phyloP scores from a whole-genome alignment of 345 rosid species.

The Lepidium aucheri region DNA sequence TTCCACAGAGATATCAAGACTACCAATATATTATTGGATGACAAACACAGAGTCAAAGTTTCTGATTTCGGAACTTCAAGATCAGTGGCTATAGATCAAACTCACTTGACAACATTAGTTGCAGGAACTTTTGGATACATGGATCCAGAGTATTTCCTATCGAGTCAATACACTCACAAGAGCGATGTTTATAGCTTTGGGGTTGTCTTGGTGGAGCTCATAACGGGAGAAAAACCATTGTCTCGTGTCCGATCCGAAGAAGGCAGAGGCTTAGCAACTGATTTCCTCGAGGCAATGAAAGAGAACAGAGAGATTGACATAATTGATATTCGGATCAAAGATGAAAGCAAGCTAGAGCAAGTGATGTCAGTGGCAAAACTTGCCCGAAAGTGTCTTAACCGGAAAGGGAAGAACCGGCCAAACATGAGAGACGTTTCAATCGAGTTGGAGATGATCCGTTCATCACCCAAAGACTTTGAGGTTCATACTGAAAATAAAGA shows the following conservation, averaged over 20 bases:
- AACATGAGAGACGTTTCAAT: conserved; percentile 32
- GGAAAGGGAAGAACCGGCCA: conserved; percentile 31
- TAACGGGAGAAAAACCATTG: conserved; percentile 28
- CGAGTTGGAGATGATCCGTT: conserved; percentile 21
- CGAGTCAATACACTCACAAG: conserved; percentile 27
- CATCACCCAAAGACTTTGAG: not conserved
- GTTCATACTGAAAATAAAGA: not conserved
- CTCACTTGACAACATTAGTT: conserved; percentile 18
- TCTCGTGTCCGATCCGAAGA: conserved; percentile 21
- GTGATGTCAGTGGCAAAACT: conserved; percentile 24
- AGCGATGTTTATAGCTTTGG: conserved; percentile 50
- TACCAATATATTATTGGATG: conserved; percentile 10
- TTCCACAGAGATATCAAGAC: conserved; percentile 24
- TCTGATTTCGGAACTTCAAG: conserved; percentile 27
- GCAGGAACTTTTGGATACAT: conserved; percentile 37
- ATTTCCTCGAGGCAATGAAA: conserved; percentile 25
- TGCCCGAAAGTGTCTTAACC: conserved; percentile 22
- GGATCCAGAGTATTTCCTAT: conserved; percentile 33
- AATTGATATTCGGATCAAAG: conserved; percentile 15
- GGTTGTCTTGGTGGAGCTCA: conserved; percentile 36
- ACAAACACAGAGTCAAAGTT: conserved; percentile 7
- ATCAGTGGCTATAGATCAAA: conserved; percentile 10
- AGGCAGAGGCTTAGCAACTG: conserved; percentile 22
- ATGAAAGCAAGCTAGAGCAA: not conserved
- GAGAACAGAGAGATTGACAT: conserved; percentile 13